Evolutionary conservation across 441 rosid genomes (phyloP), one percentile per base, ranked within the genome.

Genomic region (Flueggea neowawraea): DNA sequence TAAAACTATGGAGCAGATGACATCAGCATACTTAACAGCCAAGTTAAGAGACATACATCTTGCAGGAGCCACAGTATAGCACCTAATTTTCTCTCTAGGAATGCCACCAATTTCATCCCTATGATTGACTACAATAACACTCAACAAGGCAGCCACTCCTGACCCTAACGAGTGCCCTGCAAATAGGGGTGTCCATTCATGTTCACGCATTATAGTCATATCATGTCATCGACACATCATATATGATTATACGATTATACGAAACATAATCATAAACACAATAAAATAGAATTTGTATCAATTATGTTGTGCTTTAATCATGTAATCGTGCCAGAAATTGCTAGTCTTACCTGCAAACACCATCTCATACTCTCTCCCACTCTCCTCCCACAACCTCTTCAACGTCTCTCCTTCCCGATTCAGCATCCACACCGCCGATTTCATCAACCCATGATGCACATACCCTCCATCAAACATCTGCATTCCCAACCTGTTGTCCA

Each of bases 11-110:
- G 97, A 94, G 77, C 78, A 68, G 73, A 94, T 83, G 61, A 94
- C 89, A 72, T 94, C 96, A 8, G 97, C 99, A 58, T 94, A 94
- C 82, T 89, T 94, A 60, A 94, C 99, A n/a, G 99, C 96, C 70
- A 94, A 74, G 65, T 86, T 94, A 53, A 94, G 94, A 2, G 96
- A 91, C 99, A 94, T 89, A 79, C 97, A 94, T 60, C 99, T 75
- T 5, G 99, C 97, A 12, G 99, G 99, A 49, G 99, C 97, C 57
- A 89, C 43, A 0, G 96, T 81, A 52, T 86, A 89, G 57, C 97
- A 89, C 72, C 79, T 68, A 7, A 95, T 53, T 69, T 83, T 84
- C 31, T 73, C 73, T 72, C 91, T 78, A 1, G 94, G 90, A 8
- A 94, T 62, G n/a, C 81, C 86, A 11, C 98, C 98, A 54, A 93